Evolutionary conservation across 2,329 filamentous ascomycete species (phyloP).

Genomic region (Daldinia sp.): DNA sequence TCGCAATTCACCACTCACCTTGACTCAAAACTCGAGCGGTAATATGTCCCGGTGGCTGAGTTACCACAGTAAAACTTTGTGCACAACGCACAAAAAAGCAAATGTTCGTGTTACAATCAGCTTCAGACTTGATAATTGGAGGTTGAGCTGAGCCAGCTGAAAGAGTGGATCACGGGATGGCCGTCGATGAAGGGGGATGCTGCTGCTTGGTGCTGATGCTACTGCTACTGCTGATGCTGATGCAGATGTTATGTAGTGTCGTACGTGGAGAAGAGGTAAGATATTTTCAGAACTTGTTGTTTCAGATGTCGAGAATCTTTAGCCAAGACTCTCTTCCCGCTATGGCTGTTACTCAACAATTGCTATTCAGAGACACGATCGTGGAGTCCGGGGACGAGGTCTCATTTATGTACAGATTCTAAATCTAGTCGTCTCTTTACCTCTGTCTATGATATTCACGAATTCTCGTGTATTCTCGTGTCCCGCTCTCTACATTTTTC

Average conservation of each 20-base stretch:
- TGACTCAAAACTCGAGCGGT: constrained; percentile 24
- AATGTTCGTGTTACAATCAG: constrained; percentile 26
- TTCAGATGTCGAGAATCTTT: constrained; percentile 39
- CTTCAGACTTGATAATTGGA: constrained; percentile 21
- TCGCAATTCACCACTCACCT: constrained; percentile 40
- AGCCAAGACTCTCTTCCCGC: constrained; percentile 44
- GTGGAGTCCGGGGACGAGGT: constrained; percentile 31
- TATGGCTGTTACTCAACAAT: constrained; percentile 43
- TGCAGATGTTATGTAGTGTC: constrained; percentile 18
- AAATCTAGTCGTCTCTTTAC: constrained; percentile 18
- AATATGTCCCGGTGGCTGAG: constrained; percentile 14
- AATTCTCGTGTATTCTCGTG: background rate
- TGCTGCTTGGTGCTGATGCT: constrained; percentile 13
- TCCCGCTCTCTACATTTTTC: constrained; percentile 12
- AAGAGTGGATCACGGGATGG: constrained; percentile 38
- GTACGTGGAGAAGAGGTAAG: constrained; percentile 30
- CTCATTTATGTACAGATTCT: constrained; percentile 32
- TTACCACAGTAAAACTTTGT: background rate
- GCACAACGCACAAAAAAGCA: background rate
- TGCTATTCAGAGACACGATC: constrained; percentile 12
- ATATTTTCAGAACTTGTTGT: constrained; percentile 32
- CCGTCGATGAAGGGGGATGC: constrained; percentile 24
- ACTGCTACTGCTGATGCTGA: constrained; percentile 16
- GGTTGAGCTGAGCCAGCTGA: constrained; percentile 39
- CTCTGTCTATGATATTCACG: constrained; percentile 9